Base-by-base conservation (phyloP, 352 stramenopile genomes). In the Phytopythium cucurbitacearum region DNA sequence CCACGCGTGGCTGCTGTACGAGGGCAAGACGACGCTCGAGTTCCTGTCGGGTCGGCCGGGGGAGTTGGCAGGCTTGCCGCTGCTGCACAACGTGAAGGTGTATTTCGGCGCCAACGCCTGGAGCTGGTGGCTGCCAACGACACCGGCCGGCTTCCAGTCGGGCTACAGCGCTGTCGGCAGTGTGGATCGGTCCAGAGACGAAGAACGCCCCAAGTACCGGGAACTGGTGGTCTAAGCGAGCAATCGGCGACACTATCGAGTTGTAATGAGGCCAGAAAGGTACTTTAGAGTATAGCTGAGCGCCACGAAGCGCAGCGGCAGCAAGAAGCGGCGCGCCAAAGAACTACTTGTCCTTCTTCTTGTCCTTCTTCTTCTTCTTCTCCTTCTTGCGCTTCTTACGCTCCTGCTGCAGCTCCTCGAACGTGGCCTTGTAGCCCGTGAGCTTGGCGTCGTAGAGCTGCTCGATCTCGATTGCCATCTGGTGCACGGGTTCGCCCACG, bases 281-380 rank as follows among this genome's bases (percentile, higher is more conserved):
- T 35, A 54, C 12, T 36, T 32, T 10, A 44, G 5, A 47, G 35
- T 34, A 32, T 47, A 10, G 40, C 38, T 41, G 36, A 28, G 32
- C 12, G 21, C 21, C 21, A 28, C 21, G 21, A 28, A 28, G 21
- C 21, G 21, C 21, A 28, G 21, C 21, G 8, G 39, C 0, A 35
- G 40, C 7, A 3, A 45, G 11, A n/a, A 48, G 32, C 21, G 21
- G 28, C 13, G 40, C 51, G 44, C 44, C 41, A 51, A 36, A 28
- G 32, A 57, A 9, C n/a, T 49, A 79, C 65, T 94, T 94, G 47
- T 91, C 79, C 52, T 94, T 92, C 60, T 94, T 93, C 66, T 94
- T 91, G 37, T 91, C 75, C 69, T 93, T 94, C 43, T 89, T 76
- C 60, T 94, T 93, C 71, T 94, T 94, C 70, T 93, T 91, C 16